These are phyloP conservation scores for Melanomma pulvis-pyrius DNA, from an alignment of 495 filamentous ascomycete genomes.

Conservation along the genomic window DNA sequence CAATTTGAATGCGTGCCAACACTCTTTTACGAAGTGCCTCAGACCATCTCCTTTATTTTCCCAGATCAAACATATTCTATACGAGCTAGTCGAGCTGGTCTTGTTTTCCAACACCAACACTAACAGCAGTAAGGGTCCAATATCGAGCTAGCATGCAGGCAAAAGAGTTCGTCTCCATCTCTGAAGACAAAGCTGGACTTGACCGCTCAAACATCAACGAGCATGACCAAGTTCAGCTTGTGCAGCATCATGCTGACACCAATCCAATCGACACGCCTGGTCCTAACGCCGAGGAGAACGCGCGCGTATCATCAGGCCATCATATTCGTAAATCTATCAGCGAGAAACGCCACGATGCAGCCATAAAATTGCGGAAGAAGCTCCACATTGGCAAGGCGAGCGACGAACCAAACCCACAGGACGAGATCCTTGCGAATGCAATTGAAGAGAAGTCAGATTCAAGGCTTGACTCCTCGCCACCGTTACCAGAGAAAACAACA, in stretches of 20 bases:
- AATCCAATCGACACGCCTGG: neutral
- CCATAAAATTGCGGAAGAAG: constrained; percentile 3
- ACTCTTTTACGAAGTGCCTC: too few relatives aligned
- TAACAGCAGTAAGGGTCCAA: too few relatives aligned
- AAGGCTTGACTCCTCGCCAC: neutral
- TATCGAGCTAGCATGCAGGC: too few relatives aligned
- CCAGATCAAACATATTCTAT: too few relatives aligned
- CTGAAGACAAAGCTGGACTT: neutral
- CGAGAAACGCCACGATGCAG: constrained; percentile 14
- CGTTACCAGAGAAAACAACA: neutral
- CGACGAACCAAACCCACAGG: neutral
- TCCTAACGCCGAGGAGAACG: neutral
- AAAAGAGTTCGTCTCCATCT: neutral
- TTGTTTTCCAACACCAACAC: too few relatives aligned
- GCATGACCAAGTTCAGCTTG: constrained; percentile 2
- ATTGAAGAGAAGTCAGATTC: constrained; percentile 2
- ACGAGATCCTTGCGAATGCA: constrained; percentile 5
- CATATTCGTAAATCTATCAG: neutral
- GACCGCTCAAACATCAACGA: constrained; percentile 11
- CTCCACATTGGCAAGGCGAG: constrained; percentile 9
- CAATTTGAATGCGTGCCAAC: too few relatives aligned
- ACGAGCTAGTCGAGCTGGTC: too few relatives aligned
- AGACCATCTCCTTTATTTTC: too few relatives aligned
- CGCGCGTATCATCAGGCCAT: neutral
- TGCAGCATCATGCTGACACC: neutral